Conservation (phyloP, 495 filamentous ascomycete genomes). For the Darksidea phi region DNA sequence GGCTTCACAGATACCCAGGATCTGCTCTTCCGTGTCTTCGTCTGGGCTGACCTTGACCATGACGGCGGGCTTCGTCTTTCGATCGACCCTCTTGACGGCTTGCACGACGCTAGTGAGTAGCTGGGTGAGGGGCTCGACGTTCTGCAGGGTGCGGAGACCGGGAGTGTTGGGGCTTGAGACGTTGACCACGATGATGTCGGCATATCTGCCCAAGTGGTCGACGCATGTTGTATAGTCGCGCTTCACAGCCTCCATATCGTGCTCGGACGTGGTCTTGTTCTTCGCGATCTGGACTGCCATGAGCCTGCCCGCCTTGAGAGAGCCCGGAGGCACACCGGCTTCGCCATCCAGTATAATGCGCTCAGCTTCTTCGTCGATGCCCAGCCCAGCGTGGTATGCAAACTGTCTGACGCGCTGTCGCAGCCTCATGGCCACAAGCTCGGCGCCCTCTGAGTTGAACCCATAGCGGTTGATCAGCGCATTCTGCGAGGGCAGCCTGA, state of each 20-base stretch:
- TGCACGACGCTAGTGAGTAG: conserved; percentile 80
- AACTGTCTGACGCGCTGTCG: conserved; percentile 74
- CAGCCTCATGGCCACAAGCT: conserved; percentile 75
- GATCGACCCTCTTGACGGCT: conserved; percentile 63
- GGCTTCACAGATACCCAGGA: conserved; percentile 83
- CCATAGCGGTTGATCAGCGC: conserved; percentile 95
- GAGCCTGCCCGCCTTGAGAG: conserved; percentile 68
- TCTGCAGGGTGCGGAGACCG: conserved; percentile 80
- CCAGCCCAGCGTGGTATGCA: conserved; percentile 67
- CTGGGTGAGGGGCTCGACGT: conserved; percentile 71
- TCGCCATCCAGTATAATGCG: conserved; percentile 69
- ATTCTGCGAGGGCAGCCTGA: conserved; percentile 74
- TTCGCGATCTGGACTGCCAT: conserved; percentile 96
- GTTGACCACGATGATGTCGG: conserved; percentile 93
- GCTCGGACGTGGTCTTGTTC: conserved; percentile 84
- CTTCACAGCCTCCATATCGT: conserved; percentile 78
- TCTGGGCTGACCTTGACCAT: conserved; percentile 98
- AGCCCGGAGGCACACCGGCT: conserved; percentile 66
- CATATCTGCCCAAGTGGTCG: conserved; percentile 73
- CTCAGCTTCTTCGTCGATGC: conserved; percentile 62
- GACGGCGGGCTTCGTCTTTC: conserved; percentile 74
- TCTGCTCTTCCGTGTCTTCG: conserved; percentile 77
- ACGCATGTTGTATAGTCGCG: conserved; percentile 87
- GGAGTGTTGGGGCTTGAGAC: conserved; percentile 96
- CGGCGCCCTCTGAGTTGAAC: conserved; percentile 85